phyloP scores from a whole-genome alignment of 371 early-diverging fungal genomes.

The Actinomortierella ambigua region DNA sequence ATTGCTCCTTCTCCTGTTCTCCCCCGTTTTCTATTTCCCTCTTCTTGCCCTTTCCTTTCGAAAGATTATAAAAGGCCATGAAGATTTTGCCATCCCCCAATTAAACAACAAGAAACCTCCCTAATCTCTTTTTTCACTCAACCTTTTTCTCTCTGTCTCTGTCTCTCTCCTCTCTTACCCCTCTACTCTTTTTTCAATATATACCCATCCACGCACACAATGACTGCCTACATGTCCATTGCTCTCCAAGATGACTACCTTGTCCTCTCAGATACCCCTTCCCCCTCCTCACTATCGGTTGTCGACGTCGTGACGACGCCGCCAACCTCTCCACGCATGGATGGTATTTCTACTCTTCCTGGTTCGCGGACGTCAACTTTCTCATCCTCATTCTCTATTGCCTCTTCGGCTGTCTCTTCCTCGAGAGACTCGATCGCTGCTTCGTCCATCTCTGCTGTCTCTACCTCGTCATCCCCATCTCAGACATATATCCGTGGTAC shows the following conservation, averaged over 20 bases:
- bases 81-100: not conserved
- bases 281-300: not conserved
- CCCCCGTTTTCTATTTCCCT: not conserved
- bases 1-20: no score
- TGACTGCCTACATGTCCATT: conserved; percentile 31
- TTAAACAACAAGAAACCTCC: not conserved
- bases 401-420: conserved; percentile 22
- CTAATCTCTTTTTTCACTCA: not conserved
- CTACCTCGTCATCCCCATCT: not conserved
- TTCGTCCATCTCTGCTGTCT: not conserved
- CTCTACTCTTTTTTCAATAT: not conserved
- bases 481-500: conserved; percentile 18
- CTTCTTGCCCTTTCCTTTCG: not conserved
- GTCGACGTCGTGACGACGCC: conserved; percentile 12
- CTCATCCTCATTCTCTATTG: conserved; percentile 28
- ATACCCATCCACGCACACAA: conserved; percentile 1
- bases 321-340: conserved; percentile 26
- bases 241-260: conserved; percentile 30
- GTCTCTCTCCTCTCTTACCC: not conserved
- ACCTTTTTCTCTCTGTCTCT: not conserved
- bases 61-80: not conserved
- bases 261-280: conserved; percentile 19
- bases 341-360: conserved; percentile 25
- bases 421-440: conserved; percentile 15
- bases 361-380: conserved; percentile 30